Conservation (phyloP, 2,329 filamentous ascomycete species). For the Diaporthe sp. region DNA sequence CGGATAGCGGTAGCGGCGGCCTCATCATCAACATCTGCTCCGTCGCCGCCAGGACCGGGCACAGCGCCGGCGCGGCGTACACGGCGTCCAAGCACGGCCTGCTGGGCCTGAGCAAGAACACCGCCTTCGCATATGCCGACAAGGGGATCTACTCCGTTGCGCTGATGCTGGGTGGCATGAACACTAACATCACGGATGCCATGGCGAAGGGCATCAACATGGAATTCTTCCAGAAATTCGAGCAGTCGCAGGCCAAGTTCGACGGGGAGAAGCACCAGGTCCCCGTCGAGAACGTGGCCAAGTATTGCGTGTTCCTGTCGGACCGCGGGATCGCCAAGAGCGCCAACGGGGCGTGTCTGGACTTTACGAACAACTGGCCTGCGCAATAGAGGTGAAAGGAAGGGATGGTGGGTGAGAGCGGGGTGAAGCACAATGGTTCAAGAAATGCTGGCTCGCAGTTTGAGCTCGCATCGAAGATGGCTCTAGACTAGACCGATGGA, state of each 20-base stretch:
- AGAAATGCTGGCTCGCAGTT: neutral
- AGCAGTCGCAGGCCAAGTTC: conserved; percentile 48
- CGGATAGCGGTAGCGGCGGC: conserved; percentile 56
- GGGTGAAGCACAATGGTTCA: neutral
- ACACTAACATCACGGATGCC: conserved; percentile 66
- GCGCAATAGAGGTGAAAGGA: conserved; percentile 44
- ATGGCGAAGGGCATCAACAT: conserved; percentile 54
- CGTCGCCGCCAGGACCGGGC: conserved; percentile 54
- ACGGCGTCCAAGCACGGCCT: conserved; percentile 61
- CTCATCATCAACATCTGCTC: conserved; percentile 59
- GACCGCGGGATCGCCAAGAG: conserved; percentile 51
- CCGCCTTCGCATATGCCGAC: conserved; percentile 67
- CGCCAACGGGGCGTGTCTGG: conserved; percentile 52
- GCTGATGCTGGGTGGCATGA: conserved; percentile 67
- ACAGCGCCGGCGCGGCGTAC: conserved; percentile 58
- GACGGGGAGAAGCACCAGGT: conserved; percentile 49
- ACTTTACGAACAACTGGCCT: conserved; percentile 56
- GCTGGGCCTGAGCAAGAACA: conserved; percentile 65
- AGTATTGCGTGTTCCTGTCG: conserved; percentile 55
- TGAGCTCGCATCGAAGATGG: neutral
- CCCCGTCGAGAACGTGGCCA: conserved; percentile 54
- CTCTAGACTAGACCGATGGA: neutral
- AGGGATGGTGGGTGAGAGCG: neutral
- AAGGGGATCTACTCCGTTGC: conserved; percentile 68
- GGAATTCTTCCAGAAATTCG: conserved; percentile 50